A percentile compares a stretch with the other conserved stretches of the same genome.
Conservation (phyloP, 192 early-diverging fungal species). For the Globomyces pollinis-pini region DNA sequence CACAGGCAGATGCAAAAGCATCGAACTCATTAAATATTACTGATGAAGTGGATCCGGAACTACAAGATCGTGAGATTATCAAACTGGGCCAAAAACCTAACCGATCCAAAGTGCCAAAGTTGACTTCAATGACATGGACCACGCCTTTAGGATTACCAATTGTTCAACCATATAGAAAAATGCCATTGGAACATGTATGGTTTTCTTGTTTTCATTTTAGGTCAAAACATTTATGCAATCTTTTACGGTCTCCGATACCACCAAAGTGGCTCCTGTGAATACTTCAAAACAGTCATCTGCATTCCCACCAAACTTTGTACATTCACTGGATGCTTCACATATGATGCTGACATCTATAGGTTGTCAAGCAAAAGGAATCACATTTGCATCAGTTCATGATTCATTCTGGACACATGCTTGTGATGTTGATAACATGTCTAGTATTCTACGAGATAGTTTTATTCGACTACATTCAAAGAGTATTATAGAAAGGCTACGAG, state of each 20-base stretch:
- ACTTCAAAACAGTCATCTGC: slow-evolving; percentile 86
- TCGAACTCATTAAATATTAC: slow-evolving; percentile 9
- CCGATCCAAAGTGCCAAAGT: slow-evolving; percentile 34
- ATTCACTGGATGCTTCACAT: slow-evolving; percentile 93
- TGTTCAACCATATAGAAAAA: slow-evolving; percentile 92
- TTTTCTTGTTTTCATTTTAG: neutral
- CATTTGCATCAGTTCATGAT: slow-evolving; percentile 95
- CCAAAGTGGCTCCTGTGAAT: slow-evolving; percentile 72
- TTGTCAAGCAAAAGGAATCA: slow-evolving; percentile 67
- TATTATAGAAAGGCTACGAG: slow-evolving; percentile 74
- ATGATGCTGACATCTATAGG: slow-evolving; percentile 90
- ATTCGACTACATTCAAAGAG: slow-evolving; percentile 73
- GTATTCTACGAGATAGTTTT: slow-evolving; percentile 82
- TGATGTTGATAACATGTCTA: slow-evolving; percentile 80
- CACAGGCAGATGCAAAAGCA: slow-evolving; percentile 4
- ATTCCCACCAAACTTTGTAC: slow-evolving; percentile 98
- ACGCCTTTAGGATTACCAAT: slow-evolving; percentile 89
- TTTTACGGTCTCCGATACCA: slow-evolving; percentile 63
- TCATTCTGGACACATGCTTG: slow-evolving; percentile 97
- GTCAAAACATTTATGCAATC: slow-evolving; percentile 75
- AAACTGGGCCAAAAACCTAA: neutral
- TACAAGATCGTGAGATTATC: neutral
- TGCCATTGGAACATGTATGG: slow-evolving; percentile 37
- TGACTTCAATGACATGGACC: slow-evolving; percentile 93
- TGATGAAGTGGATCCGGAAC: slow-evolving; percentile 12